Conservation (phyloP, 2,329 filamentous ascomycete genomes). For the Hypoxylon sp. region DNA sequence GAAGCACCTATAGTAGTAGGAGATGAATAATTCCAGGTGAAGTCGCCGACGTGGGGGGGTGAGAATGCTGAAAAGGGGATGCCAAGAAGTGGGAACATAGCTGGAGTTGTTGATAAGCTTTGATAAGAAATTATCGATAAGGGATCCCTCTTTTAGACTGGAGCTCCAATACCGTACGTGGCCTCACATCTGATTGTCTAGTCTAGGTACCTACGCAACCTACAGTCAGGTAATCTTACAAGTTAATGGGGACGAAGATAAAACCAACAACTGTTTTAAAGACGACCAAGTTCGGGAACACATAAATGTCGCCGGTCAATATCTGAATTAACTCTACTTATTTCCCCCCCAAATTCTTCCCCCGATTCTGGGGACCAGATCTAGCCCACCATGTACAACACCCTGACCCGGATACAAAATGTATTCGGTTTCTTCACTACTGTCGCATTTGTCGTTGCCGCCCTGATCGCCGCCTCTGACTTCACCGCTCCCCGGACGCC, state of each 20-base stretch:
- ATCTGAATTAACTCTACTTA: conserved; percentile 8
- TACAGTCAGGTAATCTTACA: conserved; percentile 4
- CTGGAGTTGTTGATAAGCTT: conserved; percentile 39
- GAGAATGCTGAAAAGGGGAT: conserved; percentile 28
- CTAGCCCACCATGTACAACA: conserved; percentile 81
- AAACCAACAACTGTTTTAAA: conserved; percentile 6
- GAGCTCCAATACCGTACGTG: conserved; percentile 50
- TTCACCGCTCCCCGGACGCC: conserved; percentile 79
- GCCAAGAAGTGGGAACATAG: conserved; percentile 45
- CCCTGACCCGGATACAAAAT: conserved; percentile 87
- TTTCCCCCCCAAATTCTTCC: conserved; percentile 9
- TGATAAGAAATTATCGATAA: conserved; percentile 47
- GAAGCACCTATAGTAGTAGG: background rate
- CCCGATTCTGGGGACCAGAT: conserved; percentile 19
- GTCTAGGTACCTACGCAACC: background rate
- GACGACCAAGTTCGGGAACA: conserved; percentile 6
- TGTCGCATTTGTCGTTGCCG: conserved; percentile 85
- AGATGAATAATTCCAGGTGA: background rate
- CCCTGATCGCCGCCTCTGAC: conserved; percentile 85
- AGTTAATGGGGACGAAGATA: conserved; percentile 7
- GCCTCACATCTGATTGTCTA: conserved; percentile 37
- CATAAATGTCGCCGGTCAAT: conserved; percentile 1
- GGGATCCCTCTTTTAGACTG: conserved; percentile 23
- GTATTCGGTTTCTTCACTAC: conserved; percentile 99
- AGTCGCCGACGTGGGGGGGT: background rate